Base-by-base conservation (phyloP, 257 asterid genomes). In the Thymus quinquecostatus region DNA sequence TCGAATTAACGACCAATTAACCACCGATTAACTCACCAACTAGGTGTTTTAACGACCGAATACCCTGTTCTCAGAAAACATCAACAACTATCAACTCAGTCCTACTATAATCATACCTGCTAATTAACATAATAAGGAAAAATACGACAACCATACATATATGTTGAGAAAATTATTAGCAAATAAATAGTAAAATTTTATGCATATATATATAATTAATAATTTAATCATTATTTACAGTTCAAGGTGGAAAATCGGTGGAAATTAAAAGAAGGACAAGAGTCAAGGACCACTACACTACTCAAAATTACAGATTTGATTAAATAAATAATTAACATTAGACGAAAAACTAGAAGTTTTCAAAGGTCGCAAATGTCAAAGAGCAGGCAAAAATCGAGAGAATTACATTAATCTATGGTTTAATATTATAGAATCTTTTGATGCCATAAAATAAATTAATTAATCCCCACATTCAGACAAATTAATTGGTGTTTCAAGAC, bases 401-500 rank as follows among this genome's bases (percentile, higher is more conserved):
- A 67, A 69, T 73, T 79, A 72, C 40, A 65, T 44, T 64, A 45
- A 73, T 33, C 54, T 51, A 53, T 59, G 79, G 75, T 64, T 73
- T 70, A 64, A 57, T 58, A 57, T 72, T 72, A 43, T 72, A 76
- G 82, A 75, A 76, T 85, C 83, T 82, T 82, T 76, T 71, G 83
- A 75, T 77, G 57, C 48, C 53, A 77, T 51, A 71, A 36, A 64
- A 82, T 21, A 78, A 71, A 68, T 64, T 33, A 47, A 21, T 47
- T 48, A 71, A 58, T 60, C 76, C 71, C 64, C 60, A 76, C 21
- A 21, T 21, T 21, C 21, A 21, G 21, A 76, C 66, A 73, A 66
- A 79, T 51, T 67, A 50, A 38, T 40, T 70, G 73, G 75, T 85
- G 89, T 85, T 88, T 89, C 93, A 76, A 78, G 61, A 61, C 40